phyloP scores from a whole-genome alignment of 371 early-diverging fungal species.

The Rhizopus sp. region DNA sequence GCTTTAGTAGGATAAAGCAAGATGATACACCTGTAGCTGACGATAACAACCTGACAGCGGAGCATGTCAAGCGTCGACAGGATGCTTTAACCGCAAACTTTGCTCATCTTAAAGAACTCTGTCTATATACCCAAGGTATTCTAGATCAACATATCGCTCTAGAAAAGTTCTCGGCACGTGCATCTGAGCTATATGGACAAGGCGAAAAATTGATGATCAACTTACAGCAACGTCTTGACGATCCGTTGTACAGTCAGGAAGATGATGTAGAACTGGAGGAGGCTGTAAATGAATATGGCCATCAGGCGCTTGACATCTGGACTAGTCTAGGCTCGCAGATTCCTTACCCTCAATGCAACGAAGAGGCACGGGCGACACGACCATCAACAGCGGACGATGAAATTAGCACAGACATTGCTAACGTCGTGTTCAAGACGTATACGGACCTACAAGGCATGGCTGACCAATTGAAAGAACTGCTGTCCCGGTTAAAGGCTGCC shows the following conservation, averaged over 20 bases:
- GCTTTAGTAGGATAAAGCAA: constrained; percentile 12
- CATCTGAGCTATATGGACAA: neutral
- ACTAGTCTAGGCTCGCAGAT: constrained; percentile 22
- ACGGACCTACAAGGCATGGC: constrained; percentile 26
- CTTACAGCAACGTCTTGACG: constrained; percentile 18
- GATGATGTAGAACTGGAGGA: neutral
- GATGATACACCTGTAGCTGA: constrained; percentile 2
- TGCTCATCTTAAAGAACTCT: constrained; percentile 19
- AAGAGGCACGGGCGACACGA: constrained; percentile 33
- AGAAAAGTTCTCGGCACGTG: constrained; percentile 15
- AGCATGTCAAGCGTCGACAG: constrained; percentile 36
- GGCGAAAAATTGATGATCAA: constrained; percentile 10
- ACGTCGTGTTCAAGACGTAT: constrained; percentile 20
- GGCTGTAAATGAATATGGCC: constrained; percentile 12
- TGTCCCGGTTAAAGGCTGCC: constrained; percentile 6
- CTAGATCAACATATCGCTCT: constrained; percentile 28
- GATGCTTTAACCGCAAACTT: constrained; percentile 27
- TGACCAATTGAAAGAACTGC: constrained; percentile 17
- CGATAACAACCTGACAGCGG: constrained; percentile 14
- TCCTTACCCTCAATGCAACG: constrained; percentile 34
- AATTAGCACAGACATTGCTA: constrained; percentile 25
- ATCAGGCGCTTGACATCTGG: constrained; percentile 24
- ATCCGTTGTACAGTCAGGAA: neutral
- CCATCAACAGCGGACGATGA: constrained; percentile 35
- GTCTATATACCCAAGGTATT: constrained; percentile 24